phyloP scores from a whole-genome alignment of 345 rosid genomes.

The Citrus mangshanensis region DNA sequence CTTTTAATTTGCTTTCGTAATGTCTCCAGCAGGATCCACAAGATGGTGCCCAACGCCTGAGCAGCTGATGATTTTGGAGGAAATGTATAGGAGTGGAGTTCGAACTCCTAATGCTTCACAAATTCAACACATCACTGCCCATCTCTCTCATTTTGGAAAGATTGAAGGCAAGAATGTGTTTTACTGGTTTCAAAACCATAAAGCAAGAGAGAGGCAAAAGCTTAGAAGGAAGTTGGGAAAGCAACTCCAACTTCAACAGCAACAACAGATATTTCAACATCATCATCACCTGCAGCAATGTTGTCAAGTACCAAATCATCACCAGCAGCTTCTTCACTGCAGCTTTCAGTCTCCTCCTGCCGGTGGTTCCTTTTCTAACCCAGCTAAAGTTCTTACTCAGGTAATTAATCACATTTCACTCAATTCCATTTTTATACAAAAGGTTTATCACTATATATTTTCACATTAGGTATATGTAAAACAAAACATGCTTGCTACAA shows the following conservation, averaged over 20 bases:
- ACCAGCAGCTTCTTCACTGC: constrained; percentile 29
- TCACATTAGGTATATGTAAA: no score
- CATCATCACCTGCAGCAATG: constrained; percentile 9
- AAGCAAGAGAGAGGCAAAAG: constrained; percentile 88
- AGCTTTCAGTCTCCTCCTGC: constrained; percentile 26
- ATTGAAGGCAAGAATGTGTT: constrained; percentile 95
- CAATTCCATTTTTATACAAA: no score
- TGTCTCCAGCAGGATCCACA: constrained; percentile 69
- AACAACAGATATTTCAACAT: constrained; percentile 20
- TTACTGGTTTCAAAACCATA: constrained; percentile 97
- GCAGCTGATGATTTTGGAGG: constrained; percentile 87
- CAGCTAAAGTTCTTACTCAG: constrained; percentile 37
- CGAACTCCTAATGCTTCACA: constrained; percentile 83
- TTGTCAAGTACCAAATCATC: constrained; percentile 11
- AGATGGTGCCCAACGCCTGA: constrained; percentile 99
- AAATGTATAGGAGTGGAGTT: constrained; percentile 75
- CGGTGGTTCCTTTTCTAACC: constrained; percentile 13
- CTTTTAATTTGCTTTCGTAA: constrained; percentile 19
- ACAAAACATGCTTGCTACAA: no score
- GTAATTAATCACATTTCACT: constrained; percentile 16
- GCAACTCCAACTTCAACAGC: constrained; percentile 67
- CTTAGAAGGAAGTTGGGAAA: constrained; percentile 70
- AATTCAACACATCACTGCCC: constrained; percentile 82
- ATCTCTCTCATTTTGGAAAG: constrained; percentile 67
- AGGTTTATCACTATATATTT: no score